phyloP scores from a whole-genome alignment of 805 yeast species.

The Pichia phayaonensis region DNA sequence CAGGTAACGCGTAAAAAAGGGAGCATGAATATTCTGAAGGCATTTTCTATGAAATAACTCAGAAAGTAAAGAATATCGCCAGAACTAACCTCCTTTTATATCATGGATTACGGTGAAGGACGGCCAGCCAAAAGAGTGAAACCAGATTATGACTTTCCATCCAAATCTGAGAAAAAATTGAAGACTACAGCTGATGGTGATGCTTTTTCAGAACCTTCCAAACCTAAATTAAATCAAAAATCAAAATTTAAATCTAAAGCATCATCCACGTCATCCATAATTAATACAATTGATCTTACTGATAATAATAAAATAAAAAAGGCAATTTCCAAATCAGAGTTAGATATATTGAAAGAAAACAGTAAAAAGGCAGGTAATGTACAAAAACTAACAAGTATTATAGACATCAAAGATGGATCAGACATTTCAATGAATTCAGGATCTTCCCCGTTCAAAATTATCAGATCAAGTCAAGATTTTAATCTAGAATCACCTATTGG shows the following conservation, averaged over 20 bases:
- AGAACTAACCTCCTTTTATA: neutral
- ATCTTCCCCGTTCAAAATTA: slow-evolving; percentile 7
- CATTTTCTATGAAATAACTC: neutral
- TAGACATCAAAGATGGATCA: slow-evolving; percentile 2
- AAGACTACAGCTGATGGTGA: neutral
- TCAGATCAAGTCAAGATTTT: slow-evolving; percentile 10
- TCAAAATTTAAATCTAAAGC: neutral
- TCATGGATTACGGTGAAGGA: neutral
- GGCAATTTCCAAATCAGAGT: slow-evolving; percentile 4
- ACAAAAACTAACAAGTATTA: neutral
- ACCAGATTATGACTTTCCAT: neutral
- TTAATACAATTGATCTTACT: neutral
- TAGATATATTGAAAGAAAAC: neutral
- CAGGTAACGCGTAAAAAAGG: neutral
- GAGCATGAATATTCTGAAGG: neutral
- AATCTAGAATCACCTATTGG: slow-evolving; percentile 2
- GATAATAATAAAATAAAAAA: neutral
- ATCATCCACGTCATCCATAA: neutral
- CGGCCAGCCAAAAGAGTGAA: slow-evolving; percentile 1
- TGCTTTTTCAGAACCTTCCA: neutral
- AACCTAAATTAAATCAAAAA: neutral
- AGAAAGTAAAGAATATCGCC: neutral
- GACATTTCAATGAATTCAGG: slow-evolving; percentile 1
- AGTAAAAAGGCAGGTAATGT: neutral
- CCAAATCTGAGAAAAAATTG: neutral